A percentile compares a stretch with the other conserved stretches of the same genome.
phyloP scores from a whole-genome alignment of 306 rosid genomes.

The Cercis canadensis region DNA sequence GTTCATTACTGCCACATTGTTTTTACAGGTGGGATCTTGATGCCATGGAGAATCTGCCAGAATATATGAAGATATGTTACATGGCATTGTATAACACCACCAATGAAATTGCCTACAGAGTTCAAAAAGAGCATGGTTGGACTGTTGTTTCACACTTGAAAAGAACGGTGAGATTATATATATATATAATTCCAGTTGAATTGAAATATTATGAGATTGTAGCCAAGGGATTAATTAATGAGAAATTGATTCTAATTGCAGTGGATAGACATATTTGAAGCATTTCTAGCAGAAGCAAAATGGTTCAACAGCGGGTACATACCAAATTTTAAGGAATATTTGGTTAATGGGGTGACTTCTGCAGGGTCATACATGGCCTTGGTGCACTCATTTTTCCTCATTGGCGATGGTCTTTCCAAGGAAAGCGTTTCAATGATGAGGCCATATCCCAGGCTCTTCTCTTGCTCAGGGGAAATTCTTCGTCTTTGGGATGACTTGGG shows the following conservation, averaged over 20 bases:
- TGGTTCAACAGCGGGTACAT: constrained; percentile 43
- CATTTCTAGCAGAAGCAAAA: constrained; percentile 55
- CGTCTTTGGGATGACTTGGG: constrained; percentile 60
- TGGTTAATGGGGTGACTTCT: constrained; percentile 51
- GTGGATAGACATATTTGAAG: constrained; percentile 61
- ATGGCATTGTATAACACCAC: constrained; percentile 55
- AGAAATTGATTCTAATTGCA: constrained; percentile 9
- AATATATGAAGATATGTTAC: constrained; percentile 53
- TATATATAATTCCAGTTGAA: neutral
- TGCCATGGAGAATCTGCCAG: constrained; percentile 48
- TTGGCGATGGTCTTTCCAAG: constrained; percentile 40
- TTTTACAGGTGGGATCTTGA: constrained; percentile 57
- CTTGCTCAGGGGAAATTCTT: constrained; percentile 52
- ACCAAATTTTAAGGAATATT: constrained; percentile 41
- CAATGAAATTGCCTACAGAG: constrained; percentile 47
- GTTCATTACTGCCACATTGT: neutral
- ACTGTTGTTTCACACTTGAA: constrained; percentile 42
- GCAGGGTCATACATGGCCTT: constrained; percentile 57
- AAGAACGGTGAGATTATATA: constrained; percentile 46
- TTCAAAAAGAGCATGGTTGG: constrained; percentile 42
- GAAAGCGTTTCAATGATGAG: constrained; percentile 46
- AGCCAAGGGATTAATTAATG: constrained; percentile 18
- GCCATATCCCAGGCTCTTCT: constrained; percentile 51
- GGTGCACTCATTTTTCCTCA: constrained; percentile 52
- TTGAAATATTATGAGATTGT: neutral